These are phyloP conservation scores for Glarea lozoyensis DNA, from an alignment of 495 filamentous ascomycete genomes.

Conservation along the genomic window DNA sequence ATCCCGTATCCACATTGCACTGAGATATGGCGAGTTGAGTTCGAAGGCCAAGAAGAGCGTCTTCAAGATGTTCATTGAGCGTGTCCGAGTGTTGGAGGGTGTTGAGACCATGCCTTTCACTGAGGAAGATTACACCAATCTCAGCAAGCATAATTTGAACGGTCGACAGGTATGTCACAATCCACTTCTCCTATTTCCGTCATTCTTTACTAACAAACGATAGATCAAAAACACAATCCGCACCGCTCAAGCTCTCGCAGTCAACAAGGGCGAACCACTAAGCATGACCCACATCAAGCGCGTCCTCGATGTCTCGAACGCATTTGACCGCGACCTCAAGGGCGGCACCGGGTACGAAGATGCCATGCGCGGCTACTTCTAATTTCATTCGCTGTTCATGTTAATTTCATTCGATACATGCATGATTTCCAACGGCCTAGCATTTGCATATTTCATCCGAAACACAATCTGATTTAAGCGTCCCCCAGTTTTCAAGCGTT, in stretches of 20 bases:
- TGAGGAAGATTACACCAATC: conserved; percentile 55
- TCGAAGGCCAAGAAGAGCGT: conserved; percentile 69
- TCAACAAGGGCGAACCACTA: conserved; percentile 62
- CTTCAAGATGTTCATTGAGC: conserved; percentile 76
- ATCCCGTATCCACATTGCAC: conserved; percentile 52
- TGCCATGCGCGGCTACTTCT: conserved; percentile 48
- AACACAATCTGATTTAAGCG: too few relatives aligned
- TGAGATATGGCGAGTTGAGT: conserved; percentile 73
- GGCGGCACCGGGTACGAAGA: conserved; percentile 55
- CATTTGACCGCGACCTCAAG: conserved; percentile 71
- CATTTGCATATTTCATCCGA: too few relatives aligned
- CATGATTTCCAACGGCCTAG: too few relatives aligned
- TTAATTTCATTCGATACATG: too few relatives aligned
- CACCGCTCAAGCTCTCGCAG: conserved; percentile 76
- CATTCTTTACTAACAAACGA: conserved; percentile 12
- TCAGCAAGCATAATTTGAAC: conserved; percentile 68
- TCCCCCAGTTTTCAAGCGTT: too few relatives aligned
- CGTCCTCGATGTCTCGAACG: conserved; percentile 73
- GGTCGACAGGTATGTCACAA: conserved; percentile 54
- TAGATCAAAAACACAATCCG: conserved; percentile 87
- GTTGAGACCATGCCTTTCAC: conserved; percentile 53
- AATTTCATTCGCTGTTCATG: too few relatives aligned
- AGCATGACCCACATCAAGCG: conserved; percentile 75
- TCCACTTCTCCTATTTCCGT: background rate
- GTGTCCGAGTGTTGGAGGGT: conserved; percentile 56